Conservation (phyloP, 2,329 filamentous ascomycete species). For the Geosmithia morbida region DNA sequence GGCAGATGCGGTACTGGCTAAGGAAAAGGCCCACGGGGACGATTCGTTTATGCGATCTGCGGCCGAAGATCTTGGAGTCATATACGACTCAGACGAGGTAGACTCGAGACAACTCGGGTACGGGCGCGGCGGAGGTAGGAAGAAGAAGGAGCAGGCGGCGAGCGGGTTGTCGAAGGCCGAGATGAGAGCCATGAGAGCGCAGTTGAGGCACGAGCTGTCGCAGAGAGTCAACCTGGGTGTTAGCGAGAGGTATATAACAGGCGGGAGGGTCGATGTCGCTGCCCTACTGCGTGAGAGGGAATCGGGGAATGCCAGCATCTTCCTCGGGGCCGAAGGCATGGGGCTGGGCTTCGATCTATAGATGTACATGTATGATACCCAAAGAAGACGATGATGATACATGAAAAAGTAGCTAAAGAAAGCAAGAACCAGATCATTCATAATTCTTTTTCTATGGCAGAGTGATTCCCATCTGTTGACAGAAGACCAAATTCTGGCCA, state of each 20-base stretch:
- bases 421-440: slow-evolving; percentile 8
- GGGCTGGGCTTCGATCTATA: slow-evolving; percentile 2
- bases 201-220: slow-evolving; percentile 56
- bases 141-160: slow-evolving; percentile 60
- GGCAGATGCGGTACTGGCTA: slow-evolving; percentile 68
- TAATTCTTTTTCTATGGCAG: slow-evolving; percentile 15
- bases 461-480: slow-evolving; percentile 19
- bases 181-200: slow-evolving; percentile 51
- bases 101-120: slow-evolving; percentile 52
- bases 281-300: slow-evolving; percentile 49
- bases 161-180: slow-evolving; percentile 58
- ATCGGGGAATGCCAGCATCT: slow-evolving; percentile 21
- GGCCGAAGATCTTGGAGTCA: slow-evolving; percentile 84
- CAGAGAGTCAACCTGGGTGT: slow-evolving; percentile 76
- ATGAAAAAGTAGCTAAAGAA: neutral
- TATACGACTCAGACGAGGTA: slow-evolving; percentile 83
- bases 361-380: neutral
- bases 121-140: slow-evolving; percentile 58
- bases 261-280: slow-evolving; percentile 72
- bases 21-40: slow-evolving; percentile 73
- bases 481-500: slow-evolving; percentile 18
- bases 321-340: slow-evolving; percentile 25
- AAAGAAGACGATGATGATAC: neutral
- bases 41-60: slow-evolving; percentile 74
- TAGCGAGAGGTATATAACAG: slow-evolving; percentile 72